Conservation (phyloP, 768 basidiomycete genomes). For the Fomitopsis pulvina region DNA sequence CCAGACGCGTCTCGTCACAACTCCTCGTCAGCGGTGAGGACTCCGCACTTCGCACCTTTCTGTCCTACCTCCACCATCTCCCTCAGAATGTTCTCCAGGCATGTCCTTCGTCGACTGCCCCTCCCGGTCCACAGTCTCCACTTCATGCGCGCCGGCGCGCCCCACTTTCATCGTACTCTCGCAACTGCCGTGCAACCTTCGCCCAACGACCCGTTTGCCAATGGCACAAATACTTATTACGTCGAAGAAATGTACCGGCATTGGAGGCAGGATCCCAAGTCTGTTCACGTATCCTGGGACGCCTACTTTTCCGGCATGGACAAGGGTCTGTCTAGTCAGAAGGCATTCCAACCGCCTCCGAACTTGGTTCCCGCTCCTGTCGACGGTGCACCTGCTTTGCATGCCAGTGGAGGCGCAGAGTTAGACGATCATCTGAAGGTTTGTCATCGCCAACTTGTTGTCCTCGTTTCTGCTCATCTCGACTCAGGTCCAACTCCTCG, state of each 20-base stretch:
- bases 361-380: conserved; percentile 61
- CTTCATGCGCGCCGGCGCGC: conserved; percentile 15
- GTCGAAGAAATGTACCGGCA: conserved; percentile 95
- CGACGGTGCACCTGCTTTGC: conserved; percentile 16
- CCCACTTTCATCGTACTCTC: conserved; percentile 26
- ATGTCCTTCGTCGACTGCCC: conserved; percentile 30
- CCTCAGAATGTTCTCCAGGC: conserved; percentile 31
- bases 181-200: conserved; percentile 57
- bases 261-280: conserved; percentile 84
- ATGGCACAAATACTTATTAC: conserved; percentile 93
- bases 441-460: not conserved
- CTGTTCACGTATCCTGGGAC: conserved; percentile 93
- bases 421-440: conserved; percentile 95
- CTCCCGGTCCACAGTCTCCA: conserved; percentile 18
- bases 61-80: not conserved
- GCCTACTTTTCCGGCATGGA: conserved; percentile 93
- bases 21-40: not conserved
- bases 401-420: conserved; percentile 51
- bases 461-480: not conserved
- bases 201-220: conserved; percentile 82
- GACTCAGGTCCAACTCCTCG: conserved; percentile 87
- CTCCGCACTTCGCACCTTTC: not conserved
- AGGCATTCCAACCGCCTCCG: conserved; percentile 87
- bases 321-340: conserved; percentile 68
- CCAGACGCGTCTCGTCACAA: not conserved